Conservation (phyloP, 441 rosid species). For the Corymbia calophylla region DNA sequence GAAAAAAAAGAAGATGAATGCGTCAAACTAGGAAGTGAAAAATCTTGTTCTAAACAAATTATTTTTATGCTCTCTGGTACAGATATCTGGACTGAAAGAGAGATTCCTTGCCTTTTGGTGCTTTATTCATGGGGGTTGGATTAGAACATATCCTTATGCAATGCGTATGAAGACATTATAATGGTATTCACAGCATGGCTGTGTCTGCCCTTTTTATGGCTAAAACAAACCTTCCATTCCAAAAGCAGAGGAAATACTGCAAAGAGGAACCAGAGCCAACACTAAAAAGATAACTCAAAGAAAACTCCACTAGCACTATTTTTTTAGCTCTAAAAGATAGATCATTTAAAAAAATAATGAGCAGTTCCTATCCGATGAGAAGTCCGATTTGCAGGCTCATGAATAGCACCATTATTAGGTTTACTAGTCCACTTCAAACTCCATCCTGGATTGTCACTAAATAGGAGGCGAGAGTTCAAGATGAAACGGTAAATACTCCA, state of each 20-base stretch:
- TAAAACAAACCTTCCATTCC: not conserved
- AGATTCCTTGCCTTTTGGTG: not conserved
- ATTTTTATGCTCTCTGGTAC: not conserved
- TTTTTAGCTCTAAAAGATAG: not conserved
- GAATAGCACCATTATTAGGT: fast-evolving
- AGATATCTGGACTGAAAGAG: not conserved
- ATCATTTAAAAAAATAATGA: not conserved
- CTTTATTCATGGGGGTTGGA: not conserved
- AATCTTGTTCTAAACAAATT: not conserved
- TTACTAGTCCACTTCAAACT: not conserved
- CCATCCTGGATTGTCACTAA: not conserved
- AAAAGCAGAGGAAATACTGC: not conserved
- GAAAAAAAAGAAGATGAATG: not conserved
- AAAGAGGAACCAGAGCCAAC: not conserved
- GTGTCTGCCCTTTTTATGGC: not conserved
- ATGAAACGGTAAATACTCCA: not conserved
- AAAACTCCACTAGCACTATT: not conserved
- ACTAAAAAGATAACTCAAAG: not conserved
- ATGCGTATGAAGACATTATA: not conserved
- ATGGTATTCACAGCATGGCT: not conserved
- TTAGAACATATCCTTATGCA: not conserved
- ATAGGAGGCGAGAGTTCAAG: not conserved
- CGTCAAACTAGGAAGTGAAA: not conserved
- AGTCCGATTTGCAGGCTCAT: not conserved
- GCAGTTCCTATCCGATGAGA: not conserved